A percentile compares a stretch with the other conserved stretches of the same genome.
These are phyloP conservation scores for Nakazawaea pomicola DNA, from an alignment of 805 yeast genomes.

Conservation along the genomic window DNA sequence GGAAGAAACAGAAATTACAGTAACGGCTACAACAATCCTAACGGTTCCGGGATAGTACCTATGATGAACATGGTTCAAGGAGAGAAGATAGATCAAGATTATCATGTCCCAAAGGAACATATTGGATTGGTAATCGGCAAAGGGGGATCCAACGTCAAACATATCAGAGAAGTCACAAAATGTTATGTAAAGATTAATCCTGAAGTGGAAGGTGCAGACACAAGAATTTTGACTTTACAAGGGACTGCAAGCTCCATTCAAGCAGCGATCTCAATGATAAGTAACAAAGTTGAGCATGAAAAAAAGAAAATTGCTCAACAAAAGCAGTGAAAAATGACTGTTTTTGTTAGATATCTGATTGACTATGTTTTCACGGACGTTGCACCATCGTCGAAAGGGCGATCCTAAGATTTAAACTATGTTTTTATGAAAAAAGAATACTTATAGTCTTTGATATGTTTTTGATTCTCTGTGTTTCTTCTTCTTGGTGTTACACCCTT, in stretches of 20 bases:
- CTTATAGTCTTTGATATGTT: not conserved
- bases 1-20: conserved; percentile 13
- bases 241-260: conserved; percentile 68
- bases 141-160: conserved; percentile 78
- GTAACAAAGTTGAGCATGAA: conserved; percentile 66
- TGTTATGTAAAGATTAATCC: conserved; percentile 69
- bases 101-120: conserved; percentile 68
- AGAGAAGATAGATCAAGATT: conserved; percentile 60
- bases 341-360: too few relatives aligned
- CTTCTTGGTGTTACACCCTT: not conserved
- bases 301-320: conserved; percentile 26
- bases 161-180: conserved; percentile 70
- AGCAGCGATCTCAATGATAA: conserved; percentile 65
- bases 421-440: not conserved
- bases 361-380: too few relatives aligned
- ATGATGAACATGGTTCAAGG: conserved; percentile 20
- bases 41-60: conserved; percentile 12
- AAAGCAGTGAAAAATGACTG: too few relatives aligned
- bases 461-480: not conserved
- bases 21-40: conserved; percentile 16
- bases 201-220: conserved; percentile 47
- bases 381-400: too few relatives aligned
- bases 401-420: too few relatives aligned
- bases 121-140: conserved; percentile 86
- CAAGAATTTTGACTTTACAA: conserved; percentile 60